A percentile compares a stretch with the other conserved stretches of the same genome.
Evolutionary conservation across 1,139 yeast genomes (phyloP).

Genomic region (Pichia norvegensis): DNA sequence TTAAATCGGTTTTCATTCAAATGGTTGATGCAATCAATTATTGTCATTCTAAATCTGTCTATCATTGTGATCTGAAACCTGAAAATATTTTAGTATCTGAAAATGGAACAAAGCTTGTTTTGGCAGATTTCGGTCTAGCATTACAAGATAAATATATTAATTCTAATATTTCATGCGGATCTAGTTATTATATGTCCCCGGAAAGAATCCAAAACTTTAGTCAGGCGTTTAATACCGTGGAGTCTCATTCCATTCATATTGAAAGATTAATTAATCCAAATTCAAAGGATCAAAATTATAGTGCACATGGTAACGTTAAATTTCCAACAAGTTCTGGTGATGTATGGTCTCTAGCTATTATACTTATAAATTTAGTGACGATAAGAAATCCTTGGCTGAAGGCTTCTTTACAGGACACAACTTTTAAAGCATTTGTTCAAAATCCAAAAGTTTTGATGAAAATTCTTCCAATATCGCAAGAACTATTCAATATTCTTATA

Average conservation of each 20-base stretch:
- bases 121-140: constrained; percentile 86
- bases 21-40: constrained; percentile 63
- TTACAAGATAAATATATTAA: constrained; percentile 50
- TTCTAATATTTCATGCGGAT: constrained; percentile 76
- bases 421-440: constrained; percentile 44
- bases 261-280: constrained; percentile 24
- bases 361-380: constrained; percentile 71
- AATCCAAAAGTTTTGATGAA: constrained; percentile 48
- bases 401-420: constrained; percentile 58
- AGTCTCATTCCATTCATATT: constrained; percentile 26
- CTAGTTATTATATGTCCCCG: constrained; percentile 90
- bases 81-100: constrained; percentile 73
- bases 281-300: constrained; percentile 11
- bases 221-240: constrained; percentile 24
- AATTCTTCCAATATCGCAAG: constrained; percentile 61
- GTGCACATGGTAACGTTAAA: constrained; percentile 34
- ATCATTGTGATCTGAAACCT: constrained; percentile 88
- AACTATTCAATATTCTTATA: constrained; percentile 46
- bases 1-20: constrained; percentile 70
- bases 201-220: constrained; percentile 54
- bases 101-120: constrained; percentile 48
- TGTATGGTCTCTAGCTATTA: constrained; percentile 82
- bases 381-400: constrained; percentile 89
- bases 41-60: constrained; percentile 61
- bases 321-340: constrained; percentile 75